phyloP scores from a whole-genome alignment of 805 yeast species.

The Starmerella vaccinii region DNA sequence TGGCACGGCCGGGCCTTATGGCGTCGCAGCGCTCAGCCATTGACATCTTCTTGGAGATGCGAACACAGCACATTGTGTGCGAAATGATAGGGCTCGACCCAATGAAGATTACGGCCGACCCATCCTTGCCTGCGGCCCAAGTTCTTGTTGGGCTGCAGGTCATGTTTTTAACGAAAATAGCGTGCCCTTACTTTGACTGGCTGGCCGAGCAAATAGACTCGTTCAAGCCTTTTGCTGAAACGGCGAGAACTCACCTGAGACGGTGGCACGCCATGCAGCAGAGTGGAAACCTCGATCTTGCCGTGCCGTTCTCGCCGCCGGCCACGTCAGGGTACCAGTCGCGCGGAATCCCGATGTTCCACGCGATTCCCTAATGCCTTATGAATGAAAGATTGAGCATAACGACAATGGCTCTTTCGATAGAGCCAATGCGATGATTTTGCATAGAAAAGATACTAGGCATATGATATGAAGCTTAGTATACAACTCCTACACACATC shows the following conservation, averaged over 20 bases:
- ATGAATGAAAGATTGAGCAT: background rate
- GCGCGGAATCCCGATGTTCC: background rate
- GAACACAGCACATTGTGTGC: slow-evolving; percentile 9
- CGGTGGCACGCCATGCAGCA: slow-evolving; percentile 48
- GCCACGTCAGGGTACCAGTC: background rate
- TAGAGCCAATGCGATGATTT: background rate
- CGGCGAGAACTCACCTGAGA: slow-evolving; percentile 32
- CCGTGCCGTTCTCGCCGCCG: slow-evolving; percentile 2
- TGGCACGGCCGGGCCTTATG: slow-evolving; percentile 54
- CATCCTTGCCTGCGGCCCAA: slow-evolving; percentile 4
- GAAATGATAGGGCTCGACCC: background rate
- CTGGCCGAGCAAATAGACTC: slow-evolving; percentile 11
- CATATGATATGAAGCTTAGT: background rate
- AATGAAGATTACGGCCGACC: slow-evolving; percentile 1
- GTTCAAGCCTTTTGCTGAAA: slow-evolving; percentile 7
- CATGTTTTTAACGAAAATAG: slow-evolving; percentile 12
- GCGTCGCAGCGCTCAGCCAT: slow-evolving; percentile 15
- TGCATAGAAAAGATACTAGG: background rate
- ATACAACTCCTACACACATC: background rate
- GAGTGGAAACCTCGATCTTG: background rate
- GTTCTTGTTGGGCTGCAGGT: slow-evolving; percentile 15
- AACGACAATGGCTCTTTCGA: background rate
- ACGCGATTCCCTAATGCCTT: slow-evolving; percentile 4
- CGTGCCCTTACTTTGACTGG: slow-evolving; percentile 21
- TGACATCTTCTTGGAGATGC: slow-evolving; percentile 14